phyloP scores from a whole-genome alignment of 768 basidiomycete species.

The Psilocybe subaeruginosa region DNA sequence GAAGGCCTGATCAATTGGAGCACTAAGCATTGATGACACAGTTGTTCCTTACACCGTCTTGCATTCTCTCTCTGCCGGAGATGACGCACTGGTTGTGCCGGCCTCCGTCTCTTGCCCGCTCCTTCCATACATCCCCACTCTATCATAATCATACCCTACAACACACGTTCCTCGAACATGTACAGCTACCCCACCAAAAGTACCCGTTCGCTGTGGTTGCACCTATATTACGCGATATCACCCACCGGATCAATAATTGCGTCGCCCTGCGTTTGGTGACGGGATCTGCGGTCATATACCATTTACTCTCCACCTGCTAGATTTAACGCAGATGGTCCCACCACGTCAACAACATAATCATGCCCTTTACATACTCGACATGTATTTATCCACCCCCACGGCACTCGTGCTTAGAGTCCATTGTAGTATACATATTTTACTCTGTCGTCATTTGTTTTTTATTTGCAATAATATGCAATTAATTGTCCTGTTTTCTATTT shows the following conservation, averaged over 20 bases:
- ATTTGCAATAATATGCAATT: conserved; percentile 51
- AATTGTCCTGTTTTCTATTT: conserved; percentile 58
- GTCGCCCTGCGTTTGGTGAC: neutral
- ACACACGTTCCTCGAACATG: neutral
- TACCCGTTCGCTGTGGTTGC: neutral
- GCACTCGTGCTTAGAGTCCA: neutral
- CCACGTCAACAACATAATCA: neutral
- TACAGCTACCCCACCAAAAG: neutral
- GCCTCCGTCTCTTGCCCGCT: neutral
- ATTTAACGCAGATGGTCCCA: neutral
- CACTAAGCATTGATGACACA: neutral
- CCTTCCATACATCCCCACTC: neutral
- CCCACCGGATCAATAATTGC: neutral
- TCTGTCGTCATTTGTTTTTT: conserved; percentile 42
- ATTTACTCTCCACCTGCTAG: neutral
- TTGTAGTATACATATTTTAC: conserved; percentile 4
- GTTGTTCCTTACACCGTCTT: neutral
- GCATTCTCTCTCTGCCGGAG: neutral
- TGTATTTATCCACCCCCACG: conserved; percentile 6
- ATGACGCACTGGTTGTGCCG: neutral
- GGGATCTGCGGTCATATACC: neutral
- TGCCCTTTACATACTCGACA: neutral
- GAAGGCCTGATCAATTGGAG: conserved; percentile 79
- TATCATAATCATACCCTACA: conserved; percentile 2
- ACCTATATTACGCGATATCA: neutral